phyloP scores from a whole-genome alignment of 257 asterid species.

The Echites panduratus region DNA sequence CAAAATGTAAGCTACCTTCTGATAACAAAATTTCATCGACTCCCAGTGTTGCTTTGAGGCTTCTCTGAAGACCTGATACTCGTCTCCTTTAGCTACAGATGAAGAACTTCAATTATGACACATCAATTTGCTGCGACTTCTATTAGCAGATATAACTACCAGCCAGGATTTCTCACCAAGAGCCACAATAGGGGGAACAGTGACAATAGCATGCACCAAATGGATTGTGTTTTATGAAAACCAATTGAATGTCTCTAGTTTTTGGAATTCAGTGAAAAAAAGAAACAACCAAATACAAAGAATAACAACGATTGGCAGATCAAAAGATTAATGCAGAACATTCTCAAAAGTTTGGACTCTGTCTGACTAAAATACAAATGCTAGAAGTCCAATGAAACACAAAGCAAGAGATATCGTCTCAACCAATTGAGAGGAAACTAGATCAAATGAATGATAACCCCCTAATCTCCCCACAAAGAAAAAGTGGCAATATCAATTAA shows the following conservation, averaged over 20 bases:
- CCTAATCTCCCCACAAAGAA: neutral
- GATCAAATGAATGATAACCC: neutral
- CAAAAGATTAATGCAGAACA: neutral
- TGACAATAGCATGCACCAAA: neutral
- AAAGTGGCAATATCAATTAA: neutral
- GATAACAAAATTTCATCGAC: slow-evolving; percentile 75
- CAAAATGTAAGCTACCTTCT: slow-evolving; percentile 44
- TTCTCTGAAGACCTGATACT: slow-evolving; percentile 66
- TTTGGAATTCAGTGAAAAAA: neutral
- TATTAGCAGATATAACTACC: neutral
- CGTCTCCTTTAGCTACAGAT: slow-evolving; percentile 71
- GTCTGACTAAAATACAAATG: neutral
- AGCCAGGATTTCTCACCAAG: neutral
- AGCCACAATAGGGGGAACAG: neutral
- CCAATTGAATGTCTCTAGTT: neutral
- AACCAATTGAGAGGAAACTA: neutral
- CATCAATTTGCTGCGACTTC: neutral
- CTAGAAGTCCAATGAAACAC: neutral
- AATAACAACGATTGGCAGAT: neutral
- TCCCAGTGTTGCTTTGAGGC: slow-evolving; percentile 73
- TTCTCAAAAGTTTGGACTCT: neutral
- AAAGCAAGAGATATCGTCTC: neutral
- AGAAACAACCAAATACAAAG: neutral
- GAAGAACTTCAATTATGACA: neutral
- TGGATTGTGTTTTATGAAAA: neutral